Percentiles rank a stretch among this genome's conserved stretches.
phyloP scores from a whole-genome alignment of 306 rosid genomes.

The Dicorynia guianensis region DNA sequence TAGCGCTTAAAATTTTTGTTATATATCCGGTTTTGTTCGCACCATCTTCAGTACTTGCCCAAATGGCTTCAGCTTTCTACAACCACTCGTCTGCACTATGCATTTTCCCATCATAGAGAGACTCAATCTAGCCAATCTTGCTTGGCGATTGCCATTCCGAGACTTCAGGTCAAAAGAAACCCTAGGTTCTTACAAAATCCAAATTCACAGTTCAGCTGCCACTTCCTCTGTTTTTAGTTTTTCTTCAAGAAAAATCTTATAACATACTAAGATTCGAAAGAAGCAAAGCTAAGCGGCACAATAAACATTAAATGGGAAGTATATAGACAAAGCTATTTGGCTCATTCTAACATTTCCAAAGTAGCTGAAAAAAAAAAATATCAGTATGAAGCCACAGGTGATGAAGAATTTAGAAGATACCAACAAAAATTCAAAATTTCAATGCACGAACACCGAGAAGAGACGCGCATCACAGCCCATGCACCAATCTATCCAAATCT shows the following conservation, averaged over 20 bases:
- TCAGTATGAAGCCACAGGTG: conserved; percentile 32
- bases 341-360: conserved; percentile 29
- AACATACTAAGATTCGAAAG: conserved; percentile 25
- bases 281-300: conserved; percentile 15
- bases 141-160: conserved; percentile 13
- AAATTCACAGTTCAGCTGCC: conserved; percentile 18
- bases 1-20: not conserved
- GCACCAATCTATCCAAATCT: conserved; percentile 35
- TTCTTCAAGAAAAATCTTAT: conserved; percentile 23
- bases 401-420: conserved; percentile 38
- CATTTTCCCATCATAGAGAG: conserved; percentile 11
- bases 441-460: conserved; percentile 46
- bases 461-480: conserved; percentile 30
- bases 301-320: conserved; percentile 37
- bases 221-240: conserved; percentile 11
- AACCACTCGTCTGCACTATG: conserved; percentile 5
- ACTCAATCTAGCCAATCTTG: not conserved
- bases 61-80: conserved; percentile 13
- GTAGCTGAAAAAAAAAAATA: conserved; percentile 13
- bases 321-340: conserved; percentile 24
- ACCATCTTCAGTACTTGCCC: not conserved
- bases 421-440: conserved; percentile 40
- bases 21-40: not conserved
- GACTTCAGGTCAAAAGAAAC: conserved; percentile 40
- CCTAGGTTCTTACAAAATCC: conserved; percentile 50